Base-by-base conservation (phyloP, 257 asterid genomes). In the Solanum medicagineum region DNA sequence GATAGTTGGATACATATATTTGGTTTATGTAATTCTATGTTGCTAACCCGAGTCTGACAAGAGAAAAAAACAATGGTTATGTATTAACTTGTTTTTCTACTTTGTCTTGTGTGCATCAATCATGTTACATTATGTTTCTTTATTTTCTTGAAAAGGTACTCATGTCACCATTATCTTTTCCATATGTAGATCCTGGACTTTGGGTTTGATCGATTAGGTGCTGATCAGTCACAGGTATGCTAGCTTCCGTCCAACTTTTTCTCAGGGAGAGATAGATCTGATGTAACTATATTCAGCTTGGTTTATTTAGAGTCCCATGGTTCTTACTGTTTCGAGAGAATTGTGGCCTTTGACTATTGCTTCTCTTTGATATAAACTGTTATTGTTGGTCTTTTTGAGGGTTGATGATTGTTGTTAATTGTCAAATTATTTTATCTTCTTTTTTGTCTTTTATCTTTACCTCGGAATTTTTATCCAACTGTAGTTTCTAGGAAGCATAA, bases 201-300 rank as follows among this genome's bases (percentile, higher is more conserved):
- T 81, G 99, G 93, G 87, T 95, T 96, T 69, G 98, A 96, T 89
- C 97, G 99, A 63, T 86, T 96, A 92, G 99, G 99, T 68, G 98
- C 98, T 83, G 98, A 93, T 89, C 97, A 94, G 87, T 93, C 99
- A 62, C 92, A 92, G 99, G 99, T 96, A 91, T 65, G 79, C 47
- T 36, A 26, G 83, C 47, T 77, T 77, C 22, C 65, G 26, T 51
- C 62, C 83, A 77, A 51, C 17, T 26, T 17, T 77, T 60, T 45
- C 57, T 16, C 22, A 49, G 44, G 81, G 49, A 22, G 42, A 47
- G 42, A 14, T 51, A 11, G 60, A 75, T 15, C 44, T 24, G n/a
- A 73, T 73, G 81, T 14, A 44, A 73, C 26, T 73, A 73, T 53
- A 45, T 73, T 45, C 20, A 73, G 22, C 22, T 47, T 75, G 44